Conservation (phyloP, 1,139 yeast species). For the Geotrichum citri-aurantii region DNA sequence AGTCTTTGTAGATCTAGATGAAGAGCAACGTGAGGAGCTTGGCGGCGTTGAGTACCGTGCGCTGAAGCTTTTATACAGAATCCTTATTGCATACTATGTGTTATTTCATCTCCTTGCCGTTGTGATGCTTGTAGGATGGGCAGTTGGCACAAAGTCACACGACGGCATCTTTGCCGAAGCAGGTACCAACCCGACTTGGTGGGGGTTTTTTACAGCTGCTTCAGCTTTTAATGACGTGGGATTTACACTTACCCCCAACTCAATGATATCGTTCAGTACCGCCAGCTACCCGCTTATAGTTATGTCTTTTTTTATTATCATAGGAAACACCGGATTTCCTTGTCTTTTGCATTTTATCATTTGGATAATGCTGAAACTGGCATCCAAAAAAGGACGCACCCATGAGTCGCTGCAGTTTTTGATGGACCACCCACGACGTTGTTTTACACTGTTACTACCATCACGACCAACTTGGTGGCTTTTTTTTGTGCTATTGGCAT, state of each 20-base stretch:
- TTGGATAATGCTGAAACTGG: slow-evolving; percentile 65
- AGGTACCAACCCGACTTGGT: slow-evolving; percentile 68
- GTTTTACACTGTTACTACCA: slow-evolving; percentile 88
- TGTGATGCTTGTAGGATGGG: slow-evolving; percentile 61
- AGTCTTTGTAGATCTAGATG: slow-evolving; percentile 73
- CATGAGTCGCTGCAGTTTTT: slow-evolving; percentile 76
- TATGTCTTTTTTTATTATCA: slow-evolving; percentile 62
- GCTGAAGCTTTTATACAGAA: slow-evolving; percentile 62
- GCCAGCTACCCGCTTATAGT: slow-evolving; percentile 61
- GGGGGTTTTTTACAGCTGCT: slow-evolving; percentile 80
- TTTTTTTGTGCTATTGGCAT: slow-evolving; percentile 59
- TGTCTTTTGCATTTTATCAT: slow-evolving; percentile 68
- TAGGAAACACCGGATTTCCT: slow-evolving; percentile 95
- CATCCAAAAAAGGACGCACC: slow-evolving; percentile 48
- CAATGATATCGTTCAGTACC: slow-evolving; percentile 59
- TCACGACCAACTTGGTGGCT: slow-evolving; percentile 95
- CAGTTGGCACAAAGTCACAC: slow-evolving; percentile 43
- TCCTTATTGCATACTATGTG: slow-evolving; percentile 60
- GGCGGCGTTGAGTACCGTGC: slow-evolving; percentile 98
- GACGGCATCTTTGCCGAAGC: slow-evolving; percentile 39
- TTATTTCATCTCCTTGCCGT: slow-evolving; percentile 66
- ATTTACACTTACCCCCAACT: slow-evolving; percentile 67
- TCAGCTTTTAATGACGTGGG: slow-evolving; percentile 85
- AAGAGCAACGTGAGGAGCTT: slow-evolving; percentile 81
- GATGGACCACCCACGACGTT: slow-evolving; percentile 92